Evolutionary conservation across 2,329 filamentous ascomycete species (phyloP), one percentile per base, ranked within the genome.

Genomic region (Talaromyces sp.): DNA sequence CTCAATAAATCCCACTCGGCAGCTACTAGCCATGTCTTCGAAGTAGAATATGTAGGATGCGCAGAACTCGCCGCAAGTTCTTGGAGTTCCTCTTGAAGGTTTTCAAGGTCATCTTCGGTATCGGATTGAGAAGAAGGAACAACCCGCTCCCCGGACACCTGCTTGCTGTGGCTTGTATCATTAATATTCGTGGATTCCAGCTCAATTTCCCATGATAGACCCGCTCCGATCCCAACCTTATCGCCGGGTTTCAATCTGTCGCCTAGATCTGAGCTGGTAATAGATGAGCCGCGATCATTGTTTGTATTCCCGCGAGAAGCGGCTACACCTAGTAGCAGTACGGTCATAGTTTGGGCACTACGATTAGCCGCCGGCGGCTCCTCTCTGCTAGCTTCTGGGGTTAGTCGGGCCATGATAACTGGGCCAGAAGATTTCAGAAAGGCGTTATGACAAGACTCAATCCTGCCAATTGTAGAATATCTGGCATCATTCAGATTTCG

Each of bases 1-100:
- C 11, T 56, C n/a, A 56, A 24, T 56, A 79, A 50, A 65, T 78
- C 76, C 78, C 78, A 80, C 66, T 79, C 76, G 70, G 77, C 72
- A 24, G 71, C 73, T 24, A 80, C 72, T 14, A 76, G 67, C 76
- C 78, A 80, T 31, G 65, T 70, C 33, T 71, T 69, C n/a, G 22
- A 47, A 5, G 24, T 45, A 27, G 24, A 13, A 19, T 47, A 54
- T 9, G 24, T 45, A 27, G 24, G 9, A 19, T 47, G 39, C n/a
- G 50, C 24, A 58, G 41, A 24, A 27, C 24, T 41, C 27, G 48
- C 3, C 2, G 24, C 22, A 14, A 13, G 33, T 19, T 5, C 3
- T 31, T 7, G 39, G 22, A 16, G n/a, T 35, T 11, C 43, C 13
- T 61, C 41, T 14, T n/a, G 24, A 43, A 33, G 41, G 10, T 59